Evolutionary conservation across 139 green algal genomes (phyloP).

Genomic region (Chloropicon primus): DNA sequence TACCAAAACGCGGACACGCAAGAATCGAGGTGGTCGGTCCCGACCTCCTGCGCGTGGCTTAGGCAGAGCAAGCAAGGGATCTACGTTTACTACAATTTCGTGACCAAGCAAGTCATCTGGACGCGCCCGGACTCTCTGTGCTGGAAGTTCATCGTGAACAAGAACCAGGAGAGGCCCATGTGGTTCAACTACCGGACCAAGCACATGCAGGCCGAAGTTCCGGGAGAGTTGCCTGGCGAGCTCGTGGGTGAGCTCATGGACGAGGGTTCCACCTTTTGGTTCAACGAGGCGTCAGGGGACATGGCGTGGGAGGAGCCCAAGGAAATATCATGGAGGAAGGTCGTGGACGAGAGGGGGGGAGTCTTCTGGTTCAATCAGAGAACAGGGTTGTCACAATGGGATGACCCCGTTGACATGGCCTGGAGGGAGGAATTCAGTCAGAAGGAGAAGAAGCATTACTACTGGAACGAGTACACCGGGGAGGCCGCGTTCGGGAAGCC

Average conservation of each 20-base stretch:
- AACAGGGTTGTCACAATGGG: not conserved
- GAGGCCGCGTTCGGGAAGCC: not conserved
- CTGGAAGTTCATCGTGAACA: not conserved
- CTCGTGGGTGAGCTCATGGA: not conserved
- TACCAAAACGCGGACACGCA: not conserved
- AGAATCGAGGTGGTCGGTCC: not conserved
- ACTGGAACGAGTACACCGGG: not conserved
- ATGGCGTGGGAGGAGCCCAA: not conserved
- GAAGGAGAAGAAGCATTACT: not conserved
- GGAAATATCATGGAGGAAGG: not conserved
- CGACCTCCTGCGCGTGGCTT: not conserved
- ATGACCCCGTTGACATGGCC: not conserved
- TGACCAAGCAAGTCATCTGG: not conserved
- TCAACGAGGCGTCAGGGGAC: not conserved
- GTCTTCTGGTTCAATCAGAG: not conserved
- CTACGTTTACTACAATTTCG: not conserved
- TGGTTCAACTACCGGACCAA: not conserved
- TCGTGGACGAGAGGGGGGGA: not conserved
- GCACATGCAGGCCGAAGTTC: not conserved
- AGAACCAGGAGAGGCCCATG: not conserved
- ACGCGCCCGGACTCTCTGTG: not conserved
- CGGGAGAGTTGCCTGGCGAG: not conserved
- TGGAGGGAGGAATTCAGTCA: not conserved
- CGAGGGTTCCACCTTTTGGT: not conserved
- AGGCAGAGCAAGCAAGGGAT: not conserved